These are phyloP conservation scores for Podochytrium sp. DNA, from an alignment of 192 early-diverging fungal genomes.

Conservation along the genomic window DNA sequence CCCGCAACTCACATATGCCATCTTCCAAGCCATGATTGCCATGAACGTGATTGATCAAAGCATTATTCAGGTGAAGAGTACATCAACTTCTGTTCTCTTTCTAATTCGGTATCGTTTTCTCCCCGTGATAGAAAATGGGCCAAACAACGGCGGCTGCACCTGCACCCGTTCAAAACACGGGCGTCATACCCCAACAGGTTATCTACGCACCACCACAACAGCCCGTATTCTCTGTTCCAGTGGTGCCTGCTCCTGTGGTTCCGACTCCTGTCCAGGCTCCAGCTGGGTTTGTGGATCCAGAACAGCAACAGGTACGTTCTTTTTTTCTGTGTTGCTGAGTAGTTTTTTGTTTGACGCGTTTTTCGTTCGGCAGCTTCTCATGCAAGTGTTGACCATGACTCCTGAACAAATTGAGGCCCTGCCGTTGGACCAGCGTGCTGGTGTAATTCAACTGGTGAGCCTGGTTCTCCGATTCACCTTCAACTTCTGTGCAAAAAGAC, in stretches of 20 bases:
- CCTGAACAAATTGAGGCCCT: slow-evolving; percentile 79
- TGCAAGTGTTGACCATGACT: slow-evolving; percentile 81
- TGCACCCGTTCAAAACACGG: slow-evolving; percentile 12
- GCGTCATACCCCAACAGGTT: too few species aligned
- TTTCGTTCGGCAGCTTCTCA: slow-evolving; percentile 58
- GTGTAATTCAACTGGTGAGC: slow-evolving; percentile 66
- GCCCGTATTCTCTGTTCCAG: neutral
- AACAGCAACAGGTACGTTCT: neutral
- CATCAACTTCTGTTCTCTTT: neutral
- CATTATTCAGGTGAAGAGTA: slow-evolving; percentile 39
- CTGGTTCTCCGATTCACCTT: neutral
- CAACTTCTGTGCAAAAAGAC: too few species aligned
- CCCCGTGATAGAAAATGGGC: neutral
- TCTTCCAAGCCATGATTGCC: slow-evolving; percentile 81
- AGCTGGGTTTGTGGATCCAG: neutral
- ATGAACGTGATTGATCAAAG: slow-evolving; percentile 78
- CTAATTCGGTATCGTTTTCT: neutral
- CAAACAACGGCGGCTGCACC: neutral
- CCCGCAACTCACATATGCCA: slow-evolving; percentile 80
- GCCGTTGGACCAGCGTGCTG: slow-evolving; percentile 75
- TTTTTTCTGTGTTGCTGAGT: slow-evolving; percentile 3
- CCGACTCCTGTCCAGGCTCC: neutral
- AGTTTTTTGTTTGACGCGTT: neutral
- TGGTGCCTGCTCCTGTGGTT: neutral
- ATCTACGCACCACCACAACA: too few species aligned